These are phyloP conservation scores for Lactarius akahatsu DNA, from an alignment of 768 basidiomycete species.

Conservation along the genomic window DNA sequence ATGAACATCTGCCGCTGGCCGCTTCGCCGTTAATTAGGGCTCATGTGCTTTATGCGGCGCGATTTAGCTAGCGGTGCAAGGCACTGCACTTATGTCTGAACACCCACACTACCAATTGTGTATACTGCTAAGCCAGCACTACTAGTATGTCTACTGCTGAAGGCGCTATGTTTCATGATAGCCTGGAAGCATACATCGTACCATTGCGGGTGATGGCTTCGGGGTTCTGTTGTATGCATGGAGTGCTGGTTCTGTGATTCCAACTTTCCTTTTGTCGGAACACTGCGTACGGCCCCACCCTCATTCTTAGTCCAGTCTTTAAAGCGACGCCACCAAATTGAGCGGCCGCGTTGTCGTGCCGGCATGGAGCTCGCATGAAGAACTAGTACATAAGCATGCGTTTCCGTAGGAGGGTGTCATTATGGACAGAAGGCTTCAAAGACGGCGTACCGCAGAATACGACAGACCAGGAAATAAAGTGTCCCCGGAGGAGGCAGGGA, in stretches of 20 bases:
- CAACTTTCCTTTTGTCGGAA: neutral
- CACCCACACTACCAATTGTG: neutral
- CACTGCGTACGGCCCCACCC: neutral
- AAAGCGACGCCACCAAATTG: conserved; percentile 14
- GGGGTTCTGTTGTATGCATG: neutral
- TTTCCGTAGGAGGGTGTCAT: neutral
- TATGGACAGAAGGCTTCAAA: neutral
- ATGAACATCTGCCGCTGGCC: neutral
- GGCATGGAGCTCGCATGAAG: neutral
- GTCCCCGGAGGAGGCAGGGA: neutral
- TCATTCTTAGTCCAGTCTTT: neutral
- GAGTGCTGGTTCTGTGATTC: neutral
- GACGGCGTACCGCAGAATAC: neutral
- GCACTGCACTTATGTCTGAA: neutral
- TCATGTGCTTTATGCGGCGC: neutral
- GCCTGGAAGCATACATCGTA: neutral
- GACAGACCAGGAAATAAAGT: neutral
- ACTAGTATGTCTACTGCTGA: neutral
- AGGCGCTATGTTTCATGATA: neutral
- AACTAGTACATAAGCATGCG: conserved; percentile 10
- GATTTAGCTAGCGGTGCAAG: neutral
- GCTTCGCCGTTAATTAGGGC: conserved; percentile 10
- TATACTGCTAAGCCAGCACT: neutral
- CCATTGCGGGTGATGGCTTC: neutral
- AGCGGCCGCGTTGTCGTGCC: neutral